Evolutionary conservation across 345 rosid genomes (phyloP).

Genomic region (Populus ilicifolia): DNA sequence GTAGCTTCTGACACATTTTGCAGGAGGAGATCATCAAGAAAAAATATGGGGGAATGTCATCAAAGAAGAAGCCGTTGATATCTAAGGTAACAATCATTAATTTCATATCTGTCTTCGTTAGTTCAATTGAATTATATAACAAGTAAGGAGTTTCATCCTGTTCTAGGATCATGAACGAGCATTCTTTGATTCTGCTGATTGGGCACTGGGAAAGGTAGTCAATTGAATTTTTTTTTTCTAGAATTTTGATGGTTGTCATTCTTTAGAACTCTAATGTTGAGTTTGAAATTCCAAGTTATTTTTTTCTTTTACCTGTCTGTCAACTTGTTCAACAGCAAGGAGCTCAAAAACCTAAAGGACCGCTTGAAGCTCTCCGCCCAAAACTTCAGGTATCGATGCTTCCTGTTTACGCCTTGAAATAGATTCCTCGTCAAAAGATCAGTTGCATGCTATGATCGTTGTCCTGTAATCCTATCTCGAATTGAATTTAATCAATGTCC

Average conservation of each 20-base stretch:
- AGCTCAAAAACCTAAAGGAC: constrained; percentile 76
- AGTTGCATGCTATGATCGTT: not conserved
- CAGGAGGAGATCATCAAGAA: constrained; percentile 66
- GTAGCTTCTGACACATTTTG: not conserved
- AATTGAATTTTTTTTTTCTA: not conserved
- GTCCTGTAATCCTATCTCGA: not conserved
- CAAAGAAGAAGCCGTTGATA: constrained; percentile 66
- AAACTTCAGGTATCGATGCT: constrained; percentile 55
- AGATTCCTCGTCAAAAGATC: not conserved
- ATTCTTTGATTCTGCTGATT: constrained; percentile 89
- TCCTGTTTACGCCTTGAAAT: not conserved
- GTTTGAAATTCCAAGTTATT: not conserved
- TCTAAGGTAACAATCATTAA: constrained; percentile 46
- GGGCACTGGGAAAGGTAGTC: constrained; percentile 84
- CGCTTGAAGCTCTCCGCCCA: constrained; percentile 82
- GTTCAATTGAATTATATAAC: not conserved
- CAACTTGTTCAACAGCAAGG: constrained; percentile 46
- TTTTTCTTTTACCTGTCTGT: not conserved
- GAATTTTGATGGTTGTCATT: not conserved
- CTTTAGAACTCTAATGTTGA: not conserved
- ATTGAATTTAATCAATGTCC: not conserved
- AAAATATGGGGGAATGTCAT: constrained; percentile 67
- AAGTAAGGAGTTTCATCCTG: not conserved
- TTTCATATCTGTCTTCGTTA: not conserved
- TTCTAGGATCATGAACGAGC: constrained; percentile 67